Conservation (phyloP, 2,329 filamentous ascomycete genomes). For the Hymenoscyphus occultus region DNA sequence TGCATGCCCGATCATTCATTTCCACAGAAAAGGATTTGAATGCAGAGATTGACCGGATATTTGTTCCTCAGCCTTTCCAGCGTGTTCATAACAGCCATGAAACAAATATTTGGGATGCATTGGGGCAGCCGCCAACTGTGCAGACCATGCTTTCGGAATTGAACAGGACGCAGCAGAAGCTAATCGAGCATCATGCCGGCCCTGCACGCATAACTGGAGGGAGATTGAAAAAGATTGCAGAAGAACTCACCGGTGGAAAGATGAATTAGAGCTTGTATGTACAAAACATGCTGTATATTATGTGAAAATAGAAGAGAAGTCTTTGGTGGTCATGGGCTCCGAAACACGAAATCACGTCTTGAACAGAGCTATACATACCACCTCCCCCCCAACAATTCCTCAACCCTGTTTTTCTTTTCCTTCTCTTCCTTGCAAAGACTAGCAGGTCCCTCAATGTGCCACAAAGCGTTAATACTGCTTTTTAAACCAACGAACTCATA, state of each 20-base stretch:
- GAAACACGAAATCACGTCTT: background rate
- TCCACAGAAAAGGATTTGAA: constrained; percentile 75
- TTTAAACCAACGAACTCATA: background rate
- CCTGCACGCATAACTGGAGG: constrained; percentile 46
- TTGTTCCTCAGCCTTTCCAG: constrained; percentile 49
- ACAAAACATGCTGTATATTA: constrained; percentile 23
- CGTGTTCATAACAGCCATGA: background rate
- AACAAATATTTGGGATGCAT: constrained; percentile 35
- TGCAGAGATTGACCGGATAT: constrained; percentile 70
- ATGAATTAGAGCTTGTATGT: constrained; percentile 37
- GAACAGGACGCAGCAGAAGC: constrained; percentile 35
- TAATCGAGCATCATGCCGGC: constrained; percentile 33
- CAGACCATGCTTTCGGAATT: constrained; percentile 44
- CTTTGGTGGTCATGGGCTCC: background rate
- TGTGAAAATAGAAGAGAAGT: constrained; percentile 1
- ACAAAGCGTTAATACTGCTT: background rate
- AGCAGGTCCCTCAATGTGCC: background rate
- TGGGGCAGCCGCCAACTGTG: constrained; percentile 43
- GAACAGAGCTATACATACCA: no score
- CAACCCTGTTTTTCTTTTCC: background rate
- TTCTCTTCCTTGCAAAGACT: background rate
- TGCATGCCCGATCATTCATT: constrained; percentile 85
- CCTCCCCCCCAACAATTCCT: background rate
- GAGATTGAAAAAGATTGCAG: constrained; percentile 61
- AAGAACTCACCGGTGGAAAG: constrained; percentile 67